Evolutionary conservation across 164 flowering plant genomes (phyloP).

Genomic region (Magnolia officinalis): DNA sequence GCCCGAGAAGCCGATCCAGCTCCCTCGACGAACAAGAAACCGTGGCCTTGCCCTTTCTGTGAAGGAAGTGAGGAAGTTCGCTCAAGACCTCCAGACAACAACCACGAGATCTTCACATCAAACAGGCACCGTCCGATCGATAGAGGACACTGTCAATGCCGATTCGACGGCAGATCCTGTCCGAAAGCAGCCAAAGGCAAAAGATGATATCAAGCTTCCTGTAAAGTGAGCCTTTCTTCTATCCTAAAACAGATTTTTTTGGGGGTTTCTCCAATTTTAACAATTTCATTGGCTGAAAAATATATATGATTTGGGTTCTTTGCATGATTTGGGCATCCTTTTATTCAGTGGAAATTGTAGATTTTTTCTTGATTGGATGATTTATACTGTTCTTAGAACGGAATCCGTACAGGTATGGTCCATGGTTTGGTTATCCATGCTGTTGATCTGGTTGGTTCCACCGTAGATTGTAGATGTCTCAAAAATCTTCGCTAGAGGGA

Average conservation of each 20-base stretch:
- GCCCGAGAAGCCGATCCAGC: slow-evolving; percentile 31
- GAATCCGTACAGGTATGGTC: too few species aligned
- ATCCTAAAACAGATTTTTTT: background rate
- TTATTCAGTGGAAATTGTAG: too few species aligned
- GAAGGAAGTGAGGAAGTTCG: slow-evolving; percentile 29
- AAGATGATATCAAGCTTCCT: slow-evolving; percentile 22
- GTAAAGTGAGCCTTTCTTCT: slow-evolving; percentile 25
- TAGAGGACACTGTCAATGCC: background rate
- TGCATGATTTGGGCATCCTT: too few species aligned
- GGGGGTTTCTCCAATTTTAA: too few species aligned
- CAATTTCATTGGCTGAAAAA: too few species aligned
- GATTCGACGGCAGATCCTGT: background rate
- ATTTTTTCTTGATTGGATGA: too few species aligned
- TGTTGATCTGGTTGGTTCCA: too few species aligned
- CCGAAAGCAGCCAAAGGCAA: slow-evolving; percentile 2
- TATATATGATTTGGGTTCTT: too few species aligned
- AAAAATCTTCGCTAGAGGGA: too few species aligned
- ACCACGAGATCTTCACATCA: background rate
- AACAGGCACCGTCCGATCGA: background rate
- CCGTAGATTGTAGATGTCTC: too few species aligned
- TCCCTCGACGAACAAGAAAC: slow-evolving; percentile 23
- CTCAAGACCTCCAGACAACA: slow-evolving; percentile 20
- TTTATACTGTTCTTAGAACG: too few species aligned
- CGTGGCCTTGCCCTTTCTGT: slow-evolving; percentile 27
- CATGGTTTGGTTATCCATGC: too few species aligned